Percentiles rank a stretch among this genome's conserved stretches.
Conservation (phyloP, 768 basidiomycete genomes). For the Xanthoconium stramineum region DNA sequence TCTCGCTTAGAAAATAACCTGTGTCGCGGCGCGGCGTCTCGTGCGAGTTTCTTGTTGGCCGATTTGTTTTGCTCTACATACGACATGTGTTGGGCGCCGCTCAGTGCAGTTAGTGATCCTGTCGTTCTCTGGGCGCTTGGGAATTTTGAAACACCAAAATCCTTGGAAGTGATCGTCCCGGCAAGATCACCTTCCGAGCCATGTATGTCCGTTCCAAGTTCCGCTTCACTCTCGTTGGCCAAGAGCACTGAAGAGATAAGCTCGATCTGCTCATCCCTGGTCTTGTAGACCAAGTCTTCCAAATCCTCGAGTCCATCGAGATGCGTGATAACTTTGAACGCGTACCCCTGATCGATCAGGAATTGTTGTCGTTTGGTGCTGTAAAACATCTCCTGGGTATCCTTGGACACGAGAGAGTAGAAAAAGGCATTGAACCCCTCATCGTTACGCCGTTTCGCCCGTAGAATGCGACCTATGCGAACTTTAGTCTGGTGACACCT, state of each 20-base stretch:
- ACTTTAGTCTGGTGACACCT: conserved; percentile 12
- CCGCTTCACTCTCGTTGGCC: conserved; percentile 87
- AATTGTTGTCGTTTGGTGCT: conserved; percentile 99
- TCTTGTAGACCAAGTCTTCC: conserved; percentile 88
- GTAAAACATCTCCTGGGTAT: conserved; percentile 99
- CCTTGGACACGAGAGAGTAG: conserved; percentile 97
- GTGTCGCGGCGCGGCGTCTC: conserved; percentile 54
- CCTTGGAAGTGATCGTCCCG: conserved; percentile 82
- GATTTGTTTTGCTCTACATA: conserved; percentile 92
- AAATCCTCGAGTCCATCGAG: conserved; percentile 87
- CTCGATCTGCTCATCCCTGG: conserved; percentile 92
- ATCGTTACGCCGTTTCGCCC: conserved; percentile 96
- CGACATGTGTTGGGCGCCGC: conserved; percentile 89
- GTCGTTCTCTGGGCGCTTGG: conserved; percentile 73
- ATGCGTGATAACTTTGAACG: conserved; percentile 99
- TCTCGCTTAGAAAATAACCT: conserved; percentile 83
- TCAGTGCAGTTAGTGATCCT: conserved; percentile 78
- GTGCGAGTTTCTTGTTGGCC: conserved; percentile 76
- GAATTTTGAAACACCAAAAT: conserved; percentile 69
- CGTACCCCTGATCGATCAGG: conserved; percentile 97
- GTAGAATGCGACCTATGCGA: conserved; percentile 80
- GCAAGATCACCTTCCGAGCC: conserved; percentile 83
- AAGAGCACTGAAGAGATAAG: conserved; percentile 89
- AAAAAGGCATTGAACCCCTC: conserved; percentile 99
- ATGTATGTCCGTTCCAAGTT: conserved; percentile 79